phyloP scores from a whole-genome alignment of 2,329 filamentous ascomycete genomes.

The Sporothrix protearum region DNA sequence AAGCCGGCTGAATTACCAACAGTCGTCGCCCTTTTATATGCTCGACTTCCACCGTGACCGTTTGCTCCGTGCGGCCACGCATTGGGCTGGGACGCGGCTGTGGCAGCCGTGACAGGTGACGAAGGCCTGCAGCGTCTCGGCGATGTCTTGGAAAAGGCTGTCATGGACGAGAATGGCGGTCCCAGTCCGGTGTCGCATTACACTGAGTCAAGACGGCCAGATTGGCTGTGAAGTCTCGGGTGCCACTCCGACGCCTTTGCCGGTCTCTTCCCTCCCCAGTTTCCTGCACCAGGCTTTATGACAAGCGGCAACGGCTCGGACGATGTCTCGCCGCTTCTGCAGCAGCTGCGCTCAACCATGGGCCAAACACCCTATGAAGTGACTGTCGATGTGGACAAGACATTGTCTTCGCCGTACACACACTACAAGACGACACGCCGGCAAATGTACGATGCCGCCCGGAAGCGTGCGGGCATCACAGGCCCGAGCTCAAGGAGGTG shows the following conservation, averaged over 20 bases:
- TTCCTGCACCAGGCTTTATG: conserved; percentile 46
- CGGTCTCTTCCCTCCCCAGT: conserved; percentile 55
- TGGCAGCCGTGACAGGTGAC: conserved; percentile 44
- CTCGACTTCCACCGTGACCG: conserved; percentile 74
- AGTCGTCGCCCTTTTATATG: conserved; percentile 69
- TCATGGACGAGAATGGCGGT: conserved; percentile 13
- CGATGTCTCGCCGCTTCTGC: background rate
- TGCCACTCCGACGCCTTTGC: conserved; percentile 41
- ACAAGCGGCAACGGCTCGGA: conserved; percentile 18
- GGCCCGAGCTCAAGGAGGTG: conserved; percentile 63
- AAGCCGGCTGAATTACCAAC: conserved; percentile 52
- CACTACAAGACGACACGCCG: conserved; percentile 81
- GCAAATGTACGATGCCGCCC: conserved; percentile 66
- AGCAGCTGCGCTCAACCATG: conserved; percentile 29
- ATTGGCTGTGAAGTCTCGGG: conserved; percentile 43
- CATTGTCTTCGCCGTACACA: conserved; percentile 60
- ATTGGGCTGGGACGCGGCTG: conserved; percentile 54
- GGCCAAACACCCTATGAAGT: conserved; percentile 40
- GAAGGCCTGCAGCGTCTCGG: conserved; percentile 45
- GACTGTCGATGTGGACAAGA: conserved; percentile 43
- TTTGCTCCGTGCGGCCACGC: conserved; percentile 59
- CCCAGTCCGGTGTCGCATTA: conserved; percentile 53
- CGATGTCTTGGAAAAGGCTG: conserved; percentile 30
- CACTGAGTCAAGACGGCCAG: conserved; percentile 49
- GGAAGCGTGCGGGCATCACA: conserved; percentile 56